Base-by-base conservation (phyloP, 2,329 filamentous ascomycete species). In the Colletotrichum tofieldiae region DNA sequence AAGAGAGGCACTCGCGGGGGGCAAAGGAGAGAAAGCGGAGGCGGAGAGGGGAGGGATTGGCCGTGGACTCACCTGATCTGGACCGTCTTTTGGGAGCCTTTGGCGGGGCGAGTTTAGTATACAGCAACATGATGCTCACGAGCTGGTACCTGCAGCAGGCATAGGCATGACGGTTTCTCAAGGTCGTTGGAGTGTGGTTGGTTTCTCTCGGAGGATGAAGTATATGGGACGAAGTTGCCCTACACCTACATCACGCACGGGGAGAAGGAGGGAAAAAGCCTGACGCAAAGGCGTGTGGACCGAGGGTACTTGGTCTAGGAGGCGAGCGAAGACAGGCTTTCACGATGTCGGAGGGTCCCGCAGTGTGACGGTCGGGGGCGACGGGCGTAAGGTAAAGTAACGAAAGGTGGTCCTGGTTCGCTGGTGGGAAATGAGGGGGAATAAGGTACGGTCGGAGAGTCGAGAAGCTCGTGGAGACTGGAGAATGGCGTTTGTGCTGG, bases 81-180 rank as follows among this genome's bases (percentile, higher is more conserved):
- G 89, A 91, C 67, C 89, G 85, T 77, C 83, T 86, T 81, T 90
- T 91, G 41, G 89, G 89, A 55, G 84, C 82, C 80, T 90, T 91
- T n/a, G 89, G 87, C 58, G 85, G 79, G 70, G 89, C 89, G 61
- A 87, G 80, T 79, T 84, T 86, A n/a, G 88, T 89, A 77, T 90
- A 91, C 55, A 91, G 79, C 76, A 91, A 80, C 89, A 91, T 90
- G 55, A 75, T 79, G 76, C 59, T 72, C 70, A 72, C 66, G 65
- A 70, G 65, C 70, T 62, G 59, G 59, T 65, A 47, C 39, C 65
- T 72, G 65, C 45, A 69, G 52, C 59, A 69, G 65, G 39, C 66
- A 72, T 69, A 64, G 65, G 67, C 70, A 72, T 72, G 60, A 47
- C 62, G 70, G 37, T 65, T 55, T 60, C 29, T 60, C 26, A 37